A percentile compares a stretch with the other conserved stretches of the same genome.
Evolutionary conservation across 2,329 filamentous ascomycete species (phyloP).

Genomic region (Fusarium oxysporum): DNA sequence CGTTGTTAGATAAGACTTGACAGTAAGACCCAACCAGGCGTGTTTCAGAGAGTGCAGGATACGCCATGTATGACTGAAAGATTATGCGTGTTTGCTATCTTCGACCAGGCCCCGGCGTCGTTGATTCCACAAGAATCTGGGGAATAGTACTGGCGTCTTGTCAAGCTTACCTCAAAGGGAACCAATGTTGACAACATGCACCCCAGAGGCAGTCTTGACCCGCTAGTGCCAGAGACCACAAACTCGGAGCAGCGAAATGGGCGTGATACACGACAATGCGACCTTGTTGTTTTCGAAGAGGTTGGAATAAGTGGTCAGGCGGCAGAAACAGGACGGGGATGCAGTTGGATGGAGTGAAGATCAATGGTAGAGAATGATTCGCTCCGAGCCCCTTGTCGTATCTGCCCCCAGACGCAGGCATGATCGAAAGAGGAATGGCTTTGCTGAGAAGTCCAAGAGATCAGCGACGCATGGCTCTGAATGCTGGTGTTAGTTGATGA

Average conservation of each 20-base stretch:
- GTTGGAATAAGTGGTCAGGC: constrained; percentile 45
- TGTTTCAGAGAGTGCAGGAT: constrained; percentile 1
- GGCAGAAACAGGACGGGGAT: constrained; percentile 39
- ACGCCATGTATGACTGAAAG: neutral
- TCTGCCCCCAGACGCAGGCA: constrained; percentile 38
- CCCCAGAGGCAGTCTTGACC: constrained; percentile 18
- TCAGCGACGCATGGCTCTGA: constrained; percentile 36
- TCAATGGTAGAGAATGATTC: constrained; percentile 36
- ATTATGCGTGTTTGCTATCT: constrained; percentile 7
- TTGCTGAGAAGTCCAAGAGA: constrained; percentile 12
- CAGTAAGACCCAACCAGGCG: constrained; percentile 2
- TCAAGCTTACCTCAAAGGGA: constrained; percentile 20
- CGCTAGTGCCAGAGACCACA: constrained; percentile 22
- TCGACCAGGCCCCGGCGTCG: neutral
- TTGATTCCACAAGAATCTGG: constrained; percentile 23
- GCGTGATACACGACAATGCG: constrained; percentile 27
- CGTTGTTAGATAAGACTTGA: constrained; percentile 7
- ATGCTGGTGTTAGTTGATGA: constrained; percentile 22
- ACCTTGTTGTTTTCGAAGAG: constrained; percentile 30
- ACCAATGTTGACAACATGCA: constrained; percentile 23
- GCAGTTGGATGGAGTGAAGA: constrained; percentile 39
- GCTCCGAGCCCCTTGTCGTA: constrained; percentile 18
- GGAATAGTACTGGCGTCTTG: constrained; percentile 16
- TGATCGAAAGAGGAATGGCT: constrained; percentile 38
- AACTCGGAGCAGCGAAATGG: constrained; percentile 20